A percentile compares a stretch with the other conserved stretches of the same genome.
Conservation (phyloP, 345 rosid genomes). For the Eutrema japonicum region DNA sequence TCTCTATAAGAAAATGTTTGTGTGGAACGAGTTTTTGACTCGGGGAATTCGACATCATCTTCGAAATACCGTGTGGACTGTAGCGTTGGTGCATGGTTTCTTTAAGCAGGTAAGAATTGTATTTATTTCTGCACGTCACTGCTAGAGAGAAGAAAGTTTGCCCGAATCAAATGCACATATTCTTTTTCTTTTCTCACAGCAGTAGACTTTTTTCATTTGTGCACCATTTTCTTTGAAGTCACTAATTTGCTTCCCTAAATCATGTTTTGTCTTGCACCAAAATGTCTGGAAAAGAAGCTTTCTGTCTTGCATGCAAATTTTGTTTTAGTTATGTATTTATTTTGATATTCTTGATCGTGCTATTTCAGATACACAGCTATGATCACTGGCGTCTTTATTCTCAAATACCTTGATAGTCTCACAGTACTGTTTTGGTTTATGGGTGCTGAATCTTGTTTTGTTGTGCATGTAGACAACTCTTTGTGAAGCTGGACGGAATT, state of each 20-base stretch:
- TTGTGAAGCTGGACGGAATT: constrained; percentile 74
- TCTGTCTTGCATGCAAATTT: constrained; percentile 16
- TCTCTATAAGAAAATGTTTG: constrained; percentile 92
- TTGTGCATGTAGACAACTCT: constrained; percentile 63
- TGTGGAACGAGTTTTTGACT: constrained; percentile 98
- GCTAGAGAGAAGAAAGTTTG: constrained; percentile 18
- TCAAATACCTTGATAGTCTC: constrained; percentile 11
- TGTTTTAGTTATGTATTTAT: background rate
- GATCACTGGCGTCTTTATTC: constrained; percentile 11
- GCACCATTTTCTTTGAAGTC: constrained; percentile 7
- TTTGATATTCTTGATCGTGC: constrained; percentile 15
- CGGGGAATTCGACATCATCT: constrained; percentile 88
- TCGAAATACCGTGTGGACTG: constrained; percentile 91
- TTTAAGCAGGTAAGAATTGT: constrained; percentile 81
- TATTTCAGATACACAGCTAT: constrained; percentile 16
- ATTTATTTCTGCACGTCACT: constrained; percentile 31
- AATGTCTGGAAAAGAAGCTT: constrained; percentile 13
- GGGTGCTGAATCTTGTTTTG: constrained; percentile 36
- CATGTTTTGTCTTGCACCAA: constrained; percentile 11
- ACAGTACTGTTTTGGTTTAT: constrained; percentile 14
- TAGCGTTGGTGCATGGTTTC: constrained; percentile 94
- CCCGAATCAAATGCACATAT: background rate
- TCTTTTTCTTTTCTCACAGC: constrained; percentile 8
- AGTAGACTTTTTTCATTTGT: background rate
- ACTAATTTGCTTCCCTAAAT: constrained; percentile 3